Evolutionary conservation across 257 asterid species (phyloP), one percentile per base, ranked within the genome.

Genomic region (Solanum pinnatisectum): DNA sequence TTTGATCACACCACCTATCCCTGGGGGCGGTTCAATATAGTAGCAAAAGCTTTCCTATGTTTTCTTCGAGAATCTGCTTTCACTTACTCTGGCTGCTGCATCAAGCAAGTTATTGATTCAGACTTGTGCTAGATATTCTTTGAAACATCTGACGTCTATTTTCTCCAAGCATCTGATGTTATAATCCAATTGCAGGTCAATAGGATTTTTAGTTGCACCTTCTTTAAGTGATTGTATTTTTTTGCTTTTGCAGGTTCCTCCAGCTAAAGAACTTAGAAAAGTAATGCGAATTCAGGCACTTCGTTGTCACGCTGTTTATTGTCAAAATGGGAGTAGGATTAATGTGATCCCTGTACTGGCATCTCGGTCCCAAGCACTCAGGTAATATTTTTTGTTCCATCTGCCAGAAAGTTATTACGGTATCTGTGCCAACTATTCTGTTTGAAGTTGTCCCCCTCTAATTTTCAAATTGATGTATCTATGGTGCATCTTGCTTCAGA

Each of bases 361-460:
- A 88, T 96, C 99, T 89, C 99, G 99, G 85, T 94, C 98, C 88
- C 99, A 97, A 90, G 99, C 99, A 16, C 98, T 96, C 93, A 95
- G 99, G 99, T 97, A 91, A 7, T n/a, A 16, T 30, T 30, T 30
- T 30, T 30, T 30, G 30, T 30, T 30, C 30, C 30, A 30, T 30
- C 30, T 30, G 30, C 30, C 30, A 30, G 30, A 30, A 30, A 1
- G 30, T 30, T 30, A 30, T 30, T 30, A 30, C 30, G 30, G 30
- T 30, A 30, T 30, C 30, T 30, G 30, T 30, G 30, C 30, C 30
- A 30, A 30, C 30, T 30, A 30, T 30, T 30, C 30, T 30, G 30
- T 30, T 30, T 30, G 30, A 30, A 30, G 30, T 30, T 30, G 30
- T 30, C 30, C 30, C 30, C 30, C 30, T 30, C 30, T 30, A 1